Base-by-base conservation (phyloP, 208 protist genomes). In the Leishmania amazonensis region DNA sequence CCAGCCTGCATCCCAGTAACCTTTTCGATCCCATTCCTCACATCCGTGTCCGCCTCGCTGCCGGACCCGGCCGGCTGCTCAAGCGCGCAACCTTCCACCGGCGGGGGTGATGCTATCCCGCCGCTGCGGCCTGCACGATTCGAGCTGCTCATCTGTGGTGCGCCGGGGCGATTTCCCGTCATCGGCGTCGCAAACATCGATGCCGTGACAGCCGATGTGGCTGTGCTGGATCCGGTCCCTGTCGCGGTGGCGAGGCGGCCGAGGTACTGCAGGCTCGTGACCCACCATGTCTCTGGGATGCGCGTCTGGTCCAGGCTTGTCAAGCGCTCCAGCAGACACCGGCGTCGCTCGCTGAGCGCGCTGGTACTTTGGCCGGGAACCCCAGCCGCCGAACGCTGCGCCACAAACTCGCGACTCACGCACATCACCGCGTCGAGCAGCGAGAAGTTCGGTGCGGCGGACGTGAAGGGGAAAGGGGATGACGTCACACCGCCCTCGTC, bases 341-440 rank as follows among this genome's bases (percentile, higher is more conserved):
- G 84, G 7, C 92, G 92, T 31, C 81, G 79, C 57, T 79, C 79
- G 28, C 76, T 84, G 74, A 81, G 67, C 28, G 71, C 80, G 9
- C 54, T 71, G 15, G 77, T 81, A 81, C 87, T 77, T n/a, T 79
- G 76, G 42, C 79, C 78, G 1, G 76, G 81, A 45, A 67, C 19
- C 17, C 80, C 77, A 1, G 62, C 45, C 47, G 79, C 71, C n/a
- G 42, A 71, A 47, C 85, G 90, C 72, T 85, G 83, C 5, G 90
- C 89, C 75, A 96, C 93, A 79, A 87, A 97, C 76, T 97, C 93
- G 13, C 89, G 88, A 67, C 90, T 95, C 6, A 97, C 94, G 53
- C 87, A 78, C 40, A 97, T 88, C 8, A 95, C 90, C 8, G 90
- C 87, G 74, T 95, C 89, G 28, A 97, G 79, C 21, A 90, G 62